Conservation (phyloP, 1,139 yeast genomes). For the Candida frijolesensis region DNA sequence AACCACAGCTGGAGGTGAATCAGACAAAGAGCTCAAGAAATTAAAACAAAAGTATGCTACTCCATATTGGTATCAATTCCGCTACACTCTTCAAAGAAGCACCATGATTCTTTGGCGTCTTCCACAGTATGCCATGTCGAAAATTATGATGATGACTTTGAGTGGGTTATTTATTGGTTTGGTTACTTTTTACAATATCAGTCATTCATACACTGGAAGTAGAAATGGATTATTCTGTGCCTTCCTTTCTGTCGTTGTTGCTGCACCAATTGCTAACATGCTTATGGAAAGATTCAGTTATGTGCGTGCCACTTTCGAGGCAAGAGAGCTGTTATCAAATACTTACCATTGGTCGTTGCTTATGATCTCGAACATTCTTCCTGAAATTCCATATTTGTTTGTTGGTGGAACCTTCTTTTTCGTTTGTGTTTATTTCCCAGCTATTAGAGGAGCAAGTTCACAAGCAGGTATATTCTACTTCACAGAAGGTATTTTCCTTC, state of each 20-base stretch:
- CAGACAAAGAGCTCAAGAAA: conserved; percentile 12
- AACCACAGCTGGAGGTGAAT: background rate
- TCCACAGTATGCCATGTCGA: conserved; percentile 46
- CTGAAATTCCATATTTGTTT: conserved; percentile 59
- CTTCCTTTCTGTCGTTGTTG: conserved; percentile 51
- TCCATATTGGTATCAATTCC: conserved; percentile 37
- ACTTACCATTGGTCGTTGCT: conserved; percentile 68
- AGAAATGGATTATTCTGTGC: conserved; percentile 54
- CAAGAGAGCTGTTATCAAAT: conserved; percentile 64
- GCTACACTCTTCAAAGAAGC: conserved; percentile 34
- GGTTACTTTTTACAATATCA: conserved; percentile 42
- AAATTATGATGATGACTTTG: conserved; percentile 42
- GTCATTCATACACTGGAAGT: conserved; percentile 48
- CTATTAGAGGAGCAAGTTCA: conserved; percentile 36
- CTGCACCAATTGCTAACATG: conserved; percentile 52
- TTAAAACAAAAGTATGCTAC: conserved; percentile 34
- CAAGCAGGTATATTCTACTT: conserved; percentile 57
- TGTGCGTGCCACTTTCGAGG: conserved; percentile 60
- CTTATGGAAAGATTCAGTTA: conserved; percentile 44
- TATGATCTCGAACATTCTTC: conserved; percentile 51
- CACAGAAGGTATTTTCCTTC: conserved; percentile 56
- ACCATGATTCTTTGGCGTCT: conserved; percentile 43
- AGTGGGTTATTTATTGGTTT: conserved; percentile 58
- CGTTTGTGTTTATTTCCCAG: conserved; percentile 59
- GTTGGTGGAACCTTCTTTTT: conserved; percentile 54